Evolutionary conservation across 2,329 filamentous ascomycete species (phyloP).

Genomic region (Colletotrichum spinosum): DNA sequence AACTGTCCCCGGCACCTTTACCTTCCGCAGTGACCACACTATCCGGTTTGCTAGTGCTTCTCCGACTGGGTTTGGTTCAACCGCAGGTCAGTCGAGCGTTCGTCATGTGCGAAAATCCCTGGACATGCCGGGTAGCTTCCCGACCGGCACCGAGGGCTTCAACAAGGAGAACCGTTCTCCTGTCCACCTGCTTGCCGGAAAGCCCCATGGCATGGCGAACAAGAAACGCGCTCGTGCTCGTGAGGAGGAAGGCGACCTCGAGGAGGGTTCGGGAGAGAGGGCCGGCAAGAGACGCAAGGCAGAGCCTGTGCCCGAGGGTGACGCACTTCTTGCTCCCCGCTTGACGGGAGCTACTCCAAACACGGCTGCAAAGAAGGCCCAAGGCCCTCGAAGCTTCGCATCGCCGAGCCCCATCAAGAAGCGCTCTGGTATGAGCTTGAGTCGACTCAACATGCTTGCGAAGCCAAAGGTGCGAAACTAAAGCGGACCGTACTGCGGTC

Average conservation of each 20-base stretch:
- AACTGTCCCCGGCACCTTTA: constrained; percentile 69
- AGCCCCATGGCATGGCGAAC: constrained; percentile 72
- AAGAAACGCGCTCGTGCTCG: constrained; percentile 73
- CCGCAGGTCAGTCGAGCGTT: constrained; percentile 69
- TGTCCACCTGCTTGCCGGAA: constrained; percentile 52
- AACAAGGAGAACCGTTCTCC: constrained; percentile 69
- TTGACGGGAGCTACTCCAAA: constrained; percentile 52
- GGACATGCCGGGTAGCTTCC: constrained; percentile 69
- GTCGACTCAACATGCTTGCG: constrained; percentile 71
- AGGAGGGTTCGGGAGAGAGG: constrained; percentile 66
- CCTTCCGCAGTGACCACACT: constrained; percentile 74
- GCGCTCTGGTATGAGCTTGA: constrained; percentile 64
- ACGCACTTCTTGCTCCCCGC: constrained; percentile 64
- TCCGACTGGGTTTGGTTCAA: constrained; percentile 65
- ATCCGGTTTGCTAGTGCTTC: constrained; percentile 66
- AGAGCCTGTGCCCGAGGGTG: constrained; percentile 60
- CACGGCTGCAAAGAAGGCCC: constrained; percentile 50
- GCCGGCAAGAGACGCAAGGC: constrained; percentile 71
- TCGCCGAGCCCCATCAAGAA: constrained; percentile 63
- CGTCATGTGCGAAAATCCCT: constrained; percentile 68
- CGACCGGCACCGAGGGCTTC: constrained; percentile 45
- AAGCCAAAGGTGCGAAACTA: constrained; percentile 68
- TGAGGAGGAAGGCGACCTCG: constrained; percentile 68
- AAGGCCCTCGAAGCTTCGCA: constrained; percentile 41
- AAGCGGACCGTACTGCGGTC: background rate